Percentiles rank a stretch among this genome's conserved stretches.
These are phyloP conservation scores for Polygonum maritimum DNA, from an alignment of 148 eudicot species.

Conservation along the genomic window DNA sequence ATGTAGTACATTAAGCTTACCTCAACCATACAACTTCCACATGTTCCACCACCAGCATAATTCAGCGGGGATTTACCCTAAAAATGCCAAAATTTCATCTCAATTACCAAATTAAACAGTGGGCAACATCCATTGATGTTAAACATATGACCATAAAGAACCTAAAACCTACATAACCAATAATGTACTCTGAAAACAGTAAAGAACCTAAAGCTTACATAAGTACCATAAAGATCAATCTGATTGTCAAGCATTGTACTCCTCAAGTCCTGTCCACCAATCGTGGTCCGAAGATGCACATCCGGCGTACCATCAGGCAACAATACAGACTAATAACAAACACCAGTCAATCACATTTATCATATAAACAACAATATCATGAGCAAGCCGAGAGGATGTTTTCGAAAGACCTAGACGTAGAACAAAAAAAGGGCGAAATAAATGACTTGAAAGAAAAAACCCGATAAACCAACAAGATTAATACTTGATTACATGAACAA, in stretches of 20 bases:
- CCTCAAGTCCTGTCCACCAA: constrained; percentile 82
- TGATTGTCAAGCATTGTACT: constrained; percentile 66
- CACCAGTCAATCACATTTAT: not conserved
- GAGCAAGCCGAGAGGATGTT: too few relatives aligned
- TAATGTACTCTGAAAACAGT: not conserved
- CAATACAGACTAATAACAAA: constrained; percentile 49
- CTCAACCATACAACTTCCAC: constrained; percentile 87
- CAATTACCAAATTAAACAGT: not conserved
- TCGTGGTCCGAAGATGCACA: constrained; percentile 50
- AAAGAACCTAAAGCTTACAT: constrained; percentile 38
- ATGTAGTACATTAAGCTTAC: constrained; percentile 29
- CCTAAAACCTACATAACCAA: too few relatives aligned
- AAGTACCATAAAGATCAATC: constrained; percentile 85
- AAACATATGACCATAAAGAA: too few relatives aligned
- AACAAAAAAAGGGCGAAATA: too few relatives aligned
- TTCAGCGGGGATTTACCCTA: constrained; percentile 62
- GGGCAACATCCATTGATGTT: too few relatives aligned
- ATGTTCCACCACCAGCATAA: constrained; percentile 80
- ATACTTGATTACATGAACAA: constrained; percentile 40
- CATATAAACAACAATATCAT: not conserved
- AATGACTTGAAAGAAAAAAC: too few relatives aligned
- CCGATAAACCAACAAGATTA: not conserved
- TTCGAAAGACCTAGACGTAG: too few relatives aligned
- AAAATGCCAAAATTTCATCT: constrained; percentile 7
- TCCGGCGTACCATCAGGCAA: constrained; percentile 94